Base-by-base conservation (phyloP, 2,329 filamentous ascomycete species). In the Aspergillus fumigatiaffinis region DNA sequence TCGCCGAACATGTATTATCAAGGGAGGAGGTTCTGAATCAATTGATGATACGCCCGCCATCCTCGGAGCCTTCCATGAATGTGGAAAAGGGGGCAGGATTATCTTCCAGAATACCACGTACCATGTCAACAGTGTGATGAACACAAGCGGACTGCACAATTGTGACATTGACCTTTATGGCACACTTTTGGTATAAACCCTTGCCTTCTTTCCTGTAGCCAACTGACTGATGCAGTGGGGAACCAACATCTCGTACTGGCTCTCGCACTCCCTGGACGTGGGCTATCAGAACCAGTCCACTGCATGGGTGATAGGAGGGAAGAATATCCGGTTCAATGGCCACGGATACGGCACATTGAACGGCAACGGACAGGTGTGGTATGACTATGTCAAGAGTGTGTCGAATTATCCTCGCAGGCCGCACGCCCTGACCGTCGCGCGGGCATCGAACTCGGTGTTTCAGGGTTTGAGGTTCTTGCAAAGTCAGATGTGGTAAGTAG, bases 401-500 rank as follows among this genome's bases (percentile, higher is more conserved):
- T 70, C 68, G 8, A 72, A 72, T 49, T 71, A 72, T 41, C 68
- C 70, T 0, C 60, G 69, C 1, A 63, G 71, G 23, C 71, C 71
- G 6, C 61, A 67, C 48, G 63, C 65, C 4, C 56, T 73, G 44
- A 73, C 71, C 1, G 54, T 72, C 23, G 54, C 48, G 2, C 53
- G 50, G 1, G 29, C 61, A 3, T 63, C 51, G 7, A 61, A 65
- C 32, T 65, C 62, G 8, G 59, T 60, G 2, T 54, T 70, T 38
- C 42, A 49, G 21, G 66, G 68, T 0, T 12, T 70, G 1, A 58
- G 56, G 2, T 68, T 70, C 28, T 29, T 86, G 7, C 78, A 83
- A 58, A 82, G 78, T 58, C 83, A 86, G 70, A 86, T 86, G 83
- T 86, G 84, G 79, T 76, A 59, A 25, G 65, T 59, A 26, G 44